phyloP scores from a whole-genome alignment of 1,284 basidiomycete species.

The Melampsora larici-populina region DNA sequence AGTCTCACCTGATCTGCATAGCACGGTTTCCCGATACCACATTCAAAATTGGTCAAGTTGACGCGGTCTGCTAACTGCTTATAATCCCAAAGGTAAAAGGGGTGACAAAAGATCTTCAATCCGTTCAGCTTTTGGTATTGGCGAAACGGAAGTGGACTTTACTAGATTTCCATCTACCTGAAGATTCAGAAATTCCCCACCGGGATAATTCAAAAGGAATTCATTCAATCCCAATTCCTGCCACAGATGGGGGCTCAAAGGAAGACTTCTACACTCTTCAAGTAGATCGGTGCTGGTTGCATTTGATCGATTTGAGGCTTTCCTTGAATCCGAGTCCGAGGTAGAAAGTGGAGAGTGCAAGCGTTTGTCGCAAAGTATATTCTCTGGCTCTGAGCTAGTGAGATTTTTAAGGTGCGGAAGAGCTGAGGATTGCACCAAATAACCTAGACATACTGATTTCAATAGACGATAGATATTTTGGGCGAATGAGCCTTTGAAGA shows the following conservation, averaged over 20 bases:
- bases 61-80: conserved; percentile 32
- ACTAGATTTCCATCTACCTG: conserved; percentile 1
- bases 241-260: conserved; percentile 28
- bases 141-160: not conserved
- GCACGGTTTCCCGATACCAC: conserved; percentile 34
- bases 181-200: conserved; percentile 20
- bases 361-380: too few relatives aligned
- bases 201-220: conserved; percentile 23
- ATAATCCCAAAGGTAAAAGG: not conserved
- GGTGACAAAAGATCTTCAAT: not conserved
- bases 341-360: too few relatives aligned
- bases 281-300: conserved; percentile 18
- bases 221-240: conserved; percentile 30
- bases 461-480: too few relatives aligned
- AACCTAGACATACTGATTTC: too few relatives aligned
- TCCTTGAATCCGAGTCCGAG: too few relatives aligned
- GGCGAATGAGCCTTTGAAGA: too few relatives aligned
- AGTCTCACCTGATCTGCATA: conserved; percentile 33
- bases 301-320: not conserved
- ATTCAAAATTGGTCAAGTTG: conserved; percentile 34
- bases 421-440: too few relatives aligned
- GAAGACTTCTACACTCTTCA: conserved; percentile 21
- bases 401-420: too few relatives aligned
- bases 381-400: too few relatives aligned
- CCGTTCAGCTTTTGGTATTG: not conserved